phyloP scores from a whole-genome alignment of 2,329 filamentous ascomycete species.

The Aureobasidium sp. region DNA sequence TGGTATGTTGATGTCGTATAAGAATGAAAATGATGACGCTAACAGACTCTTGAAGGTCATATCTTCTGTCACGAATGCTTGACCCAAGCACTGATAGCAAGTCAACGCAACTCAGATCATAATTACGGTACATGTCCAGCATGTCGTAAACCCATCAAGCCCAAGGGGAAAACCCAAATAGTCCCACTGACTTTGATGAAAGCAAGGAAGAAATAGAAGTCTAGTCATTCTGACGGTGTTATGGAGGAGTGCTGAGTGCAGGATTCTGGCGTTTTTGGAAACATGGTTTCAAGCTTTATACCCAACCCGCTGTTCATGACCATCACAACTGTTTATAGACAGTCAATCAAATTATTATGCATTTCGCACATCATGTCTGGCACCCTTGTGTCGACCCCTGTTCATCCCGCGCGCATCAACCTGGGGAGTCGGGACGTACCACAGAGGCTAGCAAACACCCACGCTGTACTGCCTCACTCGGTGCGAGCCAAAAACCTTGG shows the following conservation, averaged over 20 bases:
- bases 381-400: background rate
- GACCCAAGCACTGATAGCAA: conserved; percentile 51
- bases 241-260: background rate
- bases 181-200: conserved; percentile 35
- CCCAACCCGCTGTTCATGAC: background rate
- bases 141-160: conserved; percentile 38
- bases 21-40: background rate
- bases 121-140: conserved; percentile 42
- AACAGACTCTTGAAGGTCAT: conserved; percentile 40
- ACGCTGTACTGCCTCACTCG: background rate
- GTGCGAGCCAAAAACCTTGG: background rate
- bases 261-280: conserved; percentile 8
- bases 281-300: conserved; percentile 13
- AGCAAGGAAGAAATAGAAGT: background rate
- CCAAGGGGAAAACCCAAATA: conserved; percentile 33
- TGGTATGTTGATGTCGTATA: conserved; percentile 37
- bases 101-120: conserved; percentile 43
- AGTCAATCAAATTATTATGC: background rate
- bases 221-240: background rate
- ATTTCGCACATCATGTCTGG: background rate
- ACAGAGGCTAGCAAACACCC: background rate
- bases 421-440: background rate
- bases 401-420: background rate
- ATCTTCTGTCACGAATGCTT: conserved; percentile 59
- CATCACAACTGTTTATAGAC: background rate